Evolutionary conservation across 2,329 filamentous ascomycete species (phyloP).

Genomic region (Lachnellula cervina): DNA sequence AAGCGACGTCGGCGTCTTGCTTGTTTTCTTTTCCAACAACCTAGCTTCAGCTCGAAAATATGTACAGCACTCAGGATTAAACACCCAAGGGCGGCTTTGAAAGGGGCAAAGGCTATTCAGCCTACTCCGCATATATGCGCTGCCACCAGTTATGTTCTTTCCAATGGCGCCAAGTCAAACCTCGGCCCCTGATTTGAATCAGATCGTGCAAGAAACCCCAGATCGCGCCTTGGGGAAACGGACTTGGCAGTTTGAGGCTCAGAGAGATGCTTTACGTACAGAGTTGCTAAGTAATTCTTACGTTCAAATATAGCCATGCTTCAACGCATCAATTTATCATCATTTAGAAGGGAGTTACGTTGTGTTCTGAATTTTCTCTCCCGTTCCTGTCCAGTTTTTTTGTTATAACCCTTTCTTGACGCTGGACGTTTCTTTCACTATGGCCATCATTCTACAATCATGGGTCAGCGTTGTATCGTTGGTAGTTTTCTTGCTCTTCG

Average conservation of each 20-base stretch:
- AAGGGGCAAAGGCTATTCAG: too few relatives aligned
- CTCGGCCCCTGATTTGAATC: slow-evolving; percentile 9
- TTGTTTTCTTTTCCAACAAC: too few relatives aligned
- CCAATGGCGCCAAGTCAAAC: slow-evolving; percentile 9
- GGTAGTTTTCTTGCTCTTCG: slow-evolving; percentile 14
- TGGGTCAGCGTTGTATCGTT: slow-evolving; percentile 20
- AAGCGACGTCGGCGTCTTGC: too few relatives aligned
- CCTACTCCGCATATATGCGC: too few relatives aligned
- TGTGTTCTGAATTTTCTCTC: neutral
- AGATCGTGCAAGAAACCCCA: slow-evolving; percentile 11
- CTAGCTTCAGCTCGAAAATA: too few relatives aligned
- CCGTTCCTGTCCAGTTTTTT: neutral
- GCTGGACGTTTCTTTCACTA: slow-evolving; percentile 22
- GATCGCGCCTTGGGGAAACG: slow-evolving; percentile 16
- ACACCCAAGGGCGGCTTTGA: too few relatives aligned
- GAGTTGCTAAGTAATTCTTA: neutral
- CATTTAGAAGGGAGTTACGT: neutral
- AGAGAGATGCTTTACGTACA: neutral
- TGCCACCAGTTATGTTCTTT: too few relatives aligned
- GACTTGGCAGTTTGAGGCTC: slow-evolving; percentile 20
- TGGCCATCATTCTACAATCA: slow-evolving; percentile 16
- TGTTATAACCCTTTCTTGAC: slow-evolving; percentile 13
- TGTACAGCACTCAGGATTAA: too few relatives aligned
- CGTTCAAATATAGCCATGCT: slow-evolving; percentile 2
- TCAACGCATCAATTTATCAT: slow-evolving; percentile 9